These are phyloP conservation scores for Xylaria arbuscula DNA, from an alignment of 2,329 filamentous ascomycete species.

Conservation along the genomic window DNA sequence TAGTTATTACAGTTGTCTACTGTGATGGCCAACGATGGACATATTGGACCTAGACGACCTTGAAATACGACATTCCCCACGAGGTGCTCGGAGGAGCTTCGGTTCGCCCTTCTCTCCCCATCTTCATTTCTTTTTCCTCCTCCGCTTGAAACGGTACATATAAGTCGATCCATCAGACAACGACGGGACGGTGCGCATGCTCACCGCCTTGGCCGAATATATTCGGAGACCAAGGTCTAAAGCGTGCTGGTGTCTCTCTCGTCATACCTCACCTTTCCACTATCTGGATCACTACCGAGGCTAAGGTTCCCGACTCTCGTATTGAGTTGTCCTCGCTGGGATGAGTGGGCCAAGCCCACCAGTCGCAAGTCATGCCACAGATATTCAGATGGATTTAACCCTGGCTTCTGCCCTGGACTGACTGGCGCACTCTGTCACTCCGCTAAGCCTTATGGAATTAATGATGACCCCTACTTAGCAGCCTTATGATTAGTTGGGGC, in stretches of 20 bases:
- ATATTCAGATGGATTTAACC: neutral
- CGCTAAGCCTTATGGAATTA: slow-evolving; percentile 37
- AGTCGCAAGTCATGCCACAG: slow-evolving; percentile 15
- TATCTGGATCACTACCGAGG: neutral
- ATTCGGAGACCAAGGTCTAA: slow-evolving; percentile 7
- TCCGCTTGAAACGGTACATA: neutral
- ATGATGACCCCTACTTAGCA: slow-evolving; percentile 21
- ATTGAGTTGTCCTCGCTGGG: slow-evolving; percentile 18
- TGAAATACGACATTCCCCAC: neutral
- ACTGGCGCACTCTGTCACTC: neutral
- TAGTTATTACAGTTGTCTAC: slow-evolving; percentile 11
- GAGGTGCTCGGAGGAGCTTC: slow-evolving; percentile 4
- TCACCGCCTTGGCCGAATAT: slow-evolving; percentile 14
- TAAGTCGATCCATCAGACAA: neutral
- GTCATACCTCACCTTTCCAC: slow-evolving; percentile 2
- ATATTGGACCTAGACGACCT: slow-evolving; percentile 4
- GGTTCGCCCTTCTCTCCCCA: neutral
- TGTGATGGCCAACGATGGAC: neutral
- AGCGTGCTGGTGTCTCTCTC: slow-evolving; percentile 6
- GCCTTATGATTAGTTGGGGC: slow-evolving; percentile 28
- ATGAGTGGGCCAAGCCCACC: slow-evolving; percentile 19
- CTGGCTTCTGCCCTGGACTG: neutral
- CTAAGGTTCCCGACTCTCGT: slow-evolving; percentile 27
- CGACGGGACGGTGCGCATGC: neutral
- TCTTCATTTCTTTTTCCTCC: neutral